phyloP scores from a whole-genome alignment of 768 basidiomycete genomes.

The Collybia sp. region DNA sequence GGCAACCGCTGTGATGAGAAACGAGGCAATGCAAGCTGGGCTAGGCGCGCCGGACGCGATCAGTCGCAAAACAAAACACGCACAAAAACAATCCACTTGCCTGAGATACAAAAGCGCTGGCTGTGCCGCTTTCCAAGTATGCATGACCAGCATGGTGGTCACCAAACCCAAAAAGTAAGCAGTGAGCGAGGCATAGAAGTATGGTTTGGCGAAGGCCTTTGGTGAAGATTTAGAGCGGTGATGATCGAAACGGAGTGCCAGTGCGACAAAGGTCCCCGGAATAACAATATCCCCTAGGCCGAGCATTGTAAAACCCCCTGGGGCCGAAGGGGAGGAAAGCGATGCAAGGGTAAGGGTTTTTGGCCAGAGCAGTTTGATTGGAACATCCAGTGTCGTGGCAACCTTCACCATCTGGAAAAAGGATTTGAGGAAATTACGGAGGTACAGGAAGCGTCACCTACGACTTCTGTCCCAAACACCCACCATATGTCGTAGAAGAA shows the following conservation, averaged over 20 bases:
- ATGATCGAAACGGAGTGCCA: conserved; percentile 84
- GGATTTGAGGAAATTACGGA: conserved; percentile 1
- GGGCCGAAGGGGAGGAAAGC: conserved; percentile 27
- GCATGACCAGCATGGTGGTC: conserved; percentile 84
- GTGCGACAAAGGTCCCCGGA: conserved; percentile 67
- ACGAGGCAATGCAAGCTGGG: conserved; percentile 74
- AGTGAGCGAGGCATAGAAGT: conserved; percentile 63
- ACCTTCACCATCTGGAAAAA: conserved; percentile 82
- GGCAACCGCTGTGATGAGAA: conserved; percentile 49
- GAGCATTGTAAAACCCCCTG: conserved; percentile 78
- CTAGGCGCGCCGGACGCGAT: conserved; percentile 24
- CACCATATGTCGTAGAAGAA: conserved; percentile 95
- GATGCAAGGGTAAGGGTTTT: conserved; percentile 40
- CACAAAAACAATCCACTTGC: conserved; percentile 30
- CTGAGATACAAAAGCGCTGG: conserved; percentile 92
- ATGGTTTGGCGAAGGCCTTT: conserved; percentile 56
- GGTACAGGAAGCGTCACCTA: conserved; percentile 16
- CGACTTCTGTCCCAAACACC: conserved; percentile 88
- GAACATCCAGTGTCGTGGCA: conserved; percentile 83
- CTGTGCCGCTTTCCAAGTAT: conserved; percentile 69
- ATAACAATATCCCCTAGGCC: conserved; percentile 87
- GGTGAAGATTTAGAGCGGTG: conserved; percentile 30
- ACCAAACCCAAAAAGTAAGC: conserved; percentile 75
- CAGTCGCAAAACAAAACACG: background rate
- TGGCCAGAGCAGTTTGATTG: conserved; percentile 90